Evolutionary conservation across 257 asterid species (phyloP).

Genomic region (Przewalskia tangutica): DNA sequence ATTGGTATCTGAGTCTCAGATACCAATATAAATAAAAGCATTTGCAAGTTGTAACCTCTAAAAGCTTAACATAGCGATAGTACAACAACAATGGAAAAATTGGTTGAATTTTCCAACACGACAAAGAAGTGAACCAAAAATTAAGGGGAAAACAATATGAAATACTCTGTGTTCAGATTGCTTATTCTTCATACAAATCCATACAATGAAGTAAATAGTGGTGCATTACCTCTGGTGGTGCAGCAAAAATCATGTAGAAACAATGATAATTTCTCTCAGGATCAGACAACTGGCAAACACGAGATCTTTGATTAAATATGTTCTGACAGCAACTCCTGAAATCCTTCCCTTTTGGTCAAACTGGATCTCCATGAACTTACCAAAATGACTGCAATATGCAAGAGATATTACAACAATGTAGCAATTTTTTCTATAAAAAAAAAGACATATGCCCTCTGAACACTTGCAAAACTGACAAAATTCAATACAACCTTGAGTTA

Average conservation of each 20-base stretch:
- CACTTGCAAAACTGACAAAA: background rate
- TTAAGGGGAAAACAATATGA: background rate
- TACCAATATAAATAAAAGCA: too few species aligned
- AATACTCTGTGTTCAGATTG: background rate
- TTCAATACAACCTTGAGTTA: slow-evolving; percentile 59
- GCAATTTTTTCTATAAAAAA: background rate
- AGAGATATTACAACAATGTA: slow-evolving; percentile 11
- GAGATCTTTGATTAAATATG: slow-evolving; percentile 96
- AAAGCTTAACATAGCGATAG: too few species aligned
- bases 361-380: slow-evolving; percentile 97
- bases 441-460: background rate
- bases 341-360: slow-evolving; percentile 82
- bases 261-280: slow-evolving; percentile 99
- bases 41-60: too few species aligned
- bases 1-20: too few species aligned
- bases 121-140: background rate
- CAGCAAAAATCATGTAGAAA: slow-evolving; percentile 98
- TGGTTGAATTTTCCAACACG: background rate
- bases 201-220: background rate
- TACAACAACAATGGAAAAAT: background rate
- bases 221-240: slow-evolving; percentile 70
- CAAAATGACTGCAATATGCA: slow-evolving; percentile 72
- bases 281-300: slow-evolving; percentile 98
- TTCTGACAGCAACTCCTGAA: slow-evolving; percentile 97
- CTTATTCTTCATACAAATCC: background rate